Evolutionary conservation across 352 stramenopile genomes (phyloP).

Genomic region (Globisporangium viniferum): DNA sequence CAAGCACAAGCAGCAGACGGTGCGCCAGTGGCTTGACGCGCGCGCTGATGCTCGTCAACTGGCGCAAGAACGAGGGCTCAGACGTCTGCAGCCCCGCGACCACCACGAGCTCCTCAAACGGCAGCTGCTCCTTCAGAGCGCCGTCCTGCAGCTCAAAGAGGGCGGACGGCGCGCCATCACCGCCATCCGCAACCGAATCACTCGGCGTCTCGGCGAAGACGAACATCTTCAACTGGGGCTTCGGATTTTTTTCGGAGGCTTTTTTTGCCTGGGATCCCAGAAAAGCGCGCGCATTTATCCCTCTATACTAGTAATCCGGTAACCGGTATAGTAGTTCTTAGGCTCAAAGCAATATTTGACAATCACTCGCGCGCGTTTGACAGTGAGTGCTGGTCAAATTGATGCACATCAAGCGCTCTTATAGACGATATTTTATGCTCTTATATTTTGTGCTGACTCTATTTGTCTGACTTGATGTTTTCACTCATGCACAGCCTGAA

Average conservation of each 20-base stretch:
- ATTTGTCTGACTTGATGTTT: slow-evolving; percentile 5
- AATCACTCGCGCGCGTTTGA: no score
- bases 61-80: slow-evolving; percentile 16
- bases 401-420: neutral
- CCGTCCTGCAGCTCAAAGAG: slow-evolving; percentile 31
- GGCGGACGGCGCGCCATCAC: slow-evolving; percentile 9
- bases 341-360: no score
- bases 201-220: slow-evolving; percentile 24
- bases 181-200: neutral
- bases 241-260: slow-evolving; percentile 3
- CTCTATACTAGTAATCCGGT: neutral
- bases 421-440: neutral
- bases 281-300: neutral
- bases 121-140: slow-evolving; percentile 43
- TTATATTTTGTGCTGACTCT: slow-evolving; percentile 7
- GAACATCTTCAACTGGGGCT: slow-evolving; percentile 28
- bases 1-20: slow-evolving; percentile 45
- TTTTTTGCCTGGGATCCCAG: neutral
- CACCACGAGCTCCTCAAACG: slow-evolving; percentile 56
- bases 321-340: neutral
- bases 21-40: slow-evolving; percentile 43
- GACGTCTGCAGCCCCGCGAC: slow-evolving; percentile 28
- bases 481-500: no score
- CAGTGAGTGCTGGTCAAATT: slow-evolving; percentile 29
- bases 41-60: slow-evolving; percentile 61